A percentile compares a stretch with the other conserved stretches of the same genome.
Conservation (phyloP, 2,329 filamentous ascomycete genomes). For the Fusarium torreyae region DNA sequence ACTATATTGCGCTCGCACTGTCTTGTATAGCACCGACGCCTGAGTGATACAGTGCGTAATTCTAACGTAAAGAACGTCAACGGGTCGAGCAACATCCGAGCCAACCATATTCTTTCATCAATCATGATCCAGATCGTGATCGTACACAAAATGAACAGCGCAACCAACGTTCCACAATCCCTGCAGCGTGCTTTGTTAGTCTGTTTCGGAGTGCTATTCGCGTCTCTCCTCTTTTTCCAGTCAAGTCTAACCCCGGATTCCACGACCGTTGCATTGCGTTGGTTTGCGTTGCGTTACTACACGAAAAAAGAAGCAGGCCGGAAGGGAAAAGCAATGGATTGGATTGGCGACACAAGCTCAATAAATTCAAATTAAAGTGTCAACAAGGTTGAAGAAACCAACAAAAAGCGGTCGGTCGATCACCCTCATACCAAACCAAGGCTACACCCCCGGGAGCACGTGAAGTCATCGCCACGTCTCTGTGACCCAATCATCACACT, state of each 20-base stretch:
- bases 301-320: constrained; percentile 6
- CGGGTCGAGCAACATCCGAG: constrained; percentile 34
- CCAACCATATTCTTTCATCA: constrained; percentile 30
- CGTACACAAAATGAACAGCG: constrained; percentile 15
- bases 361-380: constrained; percentile 1
- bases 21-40: not conserved
- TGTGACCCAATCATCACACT: constrained; percentile 43
- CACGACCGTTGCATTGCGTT: constrained; percentile 25
- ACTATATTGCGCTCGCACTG: constrained; percentile 27
- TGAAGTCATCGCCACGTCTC: constrained; percentile 50
- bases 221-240: constrained; percentile 11
- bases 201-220: constrained; percentile 19
- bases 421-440: constrained; percentile 25
- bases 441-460: constrained; percentile 25
- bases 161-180: constrained; percentile 34
- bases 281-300: constrained; percentile 16
- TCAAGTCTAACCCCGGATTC: constrained; percentile 39
- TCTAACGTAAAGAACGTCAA: not conserved
- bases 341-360: not conserved
- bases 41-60: constrained; percentile 28
- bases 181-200: constrained; percentile 31
- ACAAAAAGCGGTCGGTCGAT: constrained; percentile 30
- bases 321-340: constrained; percentile 2
- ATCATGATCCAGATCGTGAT: constrained; percentile 43
- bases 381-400: constrained; percentile 1